phyloP scores from a whole-genome alignment of 768 basidiomycete genomes.

The Tricholoma matsutake region DNA sequence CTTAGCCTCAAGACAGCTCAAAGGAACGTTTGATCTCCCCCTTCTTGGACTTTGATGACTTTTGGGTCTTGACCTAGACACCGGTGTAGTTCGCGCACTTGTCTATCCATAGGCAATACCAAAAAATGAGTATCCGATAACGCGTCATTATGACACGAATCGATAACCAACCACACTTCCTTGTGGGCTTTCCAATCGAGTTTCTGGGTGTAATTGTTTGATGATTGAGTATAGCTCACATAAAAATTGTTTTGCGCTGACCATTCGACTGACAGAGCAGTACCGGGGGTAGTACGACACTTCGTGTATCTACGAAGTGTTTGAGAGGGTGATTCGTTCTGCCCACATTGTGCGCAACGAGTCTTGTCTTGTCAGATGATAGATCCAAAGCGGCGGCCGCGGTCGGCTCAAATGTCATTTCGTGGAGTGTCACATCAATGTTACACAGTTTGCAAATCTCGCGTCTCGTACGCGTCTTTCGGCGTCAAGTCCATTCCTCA shows the following conservation, averaged over 20 bases:
- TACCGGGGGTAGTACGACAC: constrained; percentile 13
- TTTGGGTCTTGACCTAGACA: neutral
- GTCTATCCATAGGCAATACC: neutral
- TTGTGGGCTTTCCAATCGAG: constrained; percentile 12
- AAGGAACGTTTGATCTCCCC: constrained; percentile 2
- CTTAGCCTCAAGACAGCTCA: neutral
- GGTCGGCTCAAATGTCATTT: too few relatives aligned
- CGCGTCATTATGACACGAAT: neutral
- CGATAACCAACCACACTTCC: constrained; percentile 1
- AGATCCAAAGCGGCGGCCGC: too few relatives aligned
- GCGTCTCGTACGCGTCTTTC: constrained; percentile 11
- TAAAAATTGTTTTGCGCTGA: neutral
- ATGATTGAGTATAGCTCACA: neutral
- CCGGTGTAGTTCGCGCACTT: neutral
- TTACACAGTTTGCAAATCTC: constrained; percentile 8
- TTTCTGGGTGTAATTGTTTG: neutral
- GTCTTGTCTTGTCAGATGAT: constrained; percentile 16
- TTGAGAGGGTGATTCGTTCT: constrained; percentile 4
- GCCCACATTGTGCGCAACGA: constrained; percentile 8
- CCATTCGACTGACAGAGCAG: constrained; percentile 18
- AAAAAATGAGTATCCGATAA: neutral
- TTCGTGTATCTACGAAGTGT: constrained; percentile 11
- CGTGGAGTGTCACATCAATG: neutral
- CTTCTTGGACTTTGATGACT: constrained; percentile 5
- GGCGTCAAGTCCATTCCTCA: constrained; percentile 12